Conservation (phyloP, 2,329 filamentous ascomycete species). For the Botryotinia convoluta region DNA sequence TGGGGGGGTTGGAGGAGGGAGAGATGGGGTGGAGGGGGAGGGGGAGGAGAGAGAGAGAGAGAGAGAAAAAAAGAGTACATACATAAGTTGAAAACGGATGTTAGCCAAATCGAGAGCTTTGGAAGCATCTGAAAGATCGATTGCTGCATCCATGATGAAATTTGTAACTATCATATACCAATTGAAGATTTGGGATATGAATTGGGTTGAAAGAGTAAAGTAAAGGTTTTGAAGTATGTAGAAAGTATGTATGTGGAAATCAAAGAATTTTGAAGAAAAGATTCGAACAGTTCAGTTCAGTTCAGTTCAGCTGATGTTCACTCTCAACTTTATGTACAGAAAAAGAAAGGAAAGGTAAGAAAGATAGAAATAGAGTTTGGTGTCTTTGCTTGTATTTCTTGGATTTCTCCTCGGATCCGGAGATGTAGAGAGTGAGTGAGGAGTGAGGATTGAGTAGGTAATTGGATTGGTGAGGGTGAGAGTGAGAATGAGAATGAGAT, state of each 20-base stretch:
- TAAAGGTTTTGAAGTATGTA: no score
- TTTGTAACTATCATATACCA: background rate
- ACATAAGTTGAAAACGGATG: slow-evolving; percentile 95
- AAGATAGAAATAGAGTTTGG: background rate
- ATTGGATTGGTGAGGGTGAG: no score
- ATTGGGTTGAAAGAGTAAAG: background rate
- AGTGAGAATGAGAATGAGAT: no score
- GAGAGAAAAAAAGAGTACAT: background rate
- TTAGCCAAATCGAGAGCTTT: slow-evolving; percentile 86
- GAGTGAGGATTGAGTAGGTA: no score
- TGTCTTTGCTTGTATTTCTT: background rate
- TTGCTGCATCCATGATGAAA: slow-evolving; percentile 75
- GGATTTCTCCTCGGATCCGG: background rate
- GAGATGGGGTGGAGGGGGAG: background rate
- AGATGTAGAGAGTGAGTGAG: background rate
- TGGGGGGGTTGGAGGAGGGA: background rate
- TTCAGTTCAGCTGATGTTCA: no score
- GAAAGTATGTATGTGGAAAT: background rate
- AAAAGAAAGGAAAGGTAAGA: background rate
- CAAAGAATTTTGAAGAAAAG: background rate
- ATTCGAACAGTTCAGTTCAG: background rate
- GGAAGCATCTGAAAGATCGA: slow-evolving; percentile 80
- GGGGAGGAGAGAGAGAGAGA: background rate
- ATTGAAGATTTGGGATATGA: background rate
- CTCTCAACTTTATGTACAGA: background rate